Conservation (phyloP, 2,329 filamentous ascomycete genomes). For the Aspergillus costaricaensis region DNA sequence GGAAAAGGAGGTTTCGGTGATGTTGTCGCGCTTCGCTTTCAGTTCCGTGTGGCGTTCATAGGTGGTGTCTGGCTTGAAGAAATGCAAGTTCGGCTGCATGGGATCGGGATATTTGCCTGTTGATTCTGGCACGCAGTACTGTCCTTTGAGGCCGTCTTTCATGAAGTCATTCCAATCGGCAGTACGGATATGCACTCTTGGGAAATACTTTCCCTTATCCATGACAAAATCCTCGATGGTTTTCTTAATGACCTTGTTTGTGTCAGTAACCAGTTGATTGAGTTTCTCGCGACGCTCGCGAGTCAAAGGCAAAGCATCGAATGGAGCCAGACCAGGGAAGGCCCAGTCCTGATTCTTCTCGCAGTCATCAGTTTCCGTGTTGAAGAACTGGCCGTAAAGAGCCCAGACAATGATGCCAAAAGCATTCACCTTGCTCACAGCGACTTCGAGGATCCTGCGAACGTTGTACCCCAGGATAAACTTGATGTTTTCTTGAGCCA, state of each 20-base stretch:
- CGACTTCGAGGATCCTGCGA: neutral
- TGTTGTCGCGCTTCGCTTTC: neutral
- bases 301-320: neutral
- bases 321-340: neutral
- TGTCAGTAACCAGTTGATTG: conserved; percentile 10
- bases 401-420: conserved; percentile 4
- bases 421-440: conserved; percentile 1
- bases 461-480: conserved; percentile 3
- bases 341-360: conserved; percentile 9
- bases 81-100: conserved; percentile 33
- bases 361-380: conserved; percentile 4
- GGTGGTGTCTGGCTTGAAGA: conserved; percentile 32
- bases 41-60: neutral
- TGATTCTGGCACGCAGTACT: conserved; percentile 31
- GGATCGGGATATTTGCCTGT: conserved; percentile 29
- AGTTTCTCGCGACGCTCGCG: conserved; percentile 1
- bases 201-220: neutral
- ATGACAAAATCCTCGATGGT: neutral
- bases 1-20: neutral
- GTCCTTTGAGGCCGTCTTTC: conserved; percentile 28
- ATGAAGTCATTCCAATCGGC: conserved; percentile 36
- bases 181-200: neutral
- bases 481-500: conserved; percentile 4
- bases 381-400: conserved; percentile 14
- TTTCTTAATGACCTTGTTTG: conserved; percentile 1